A percentile compares a stretch with the other conserved stretches of the same genome.
These are phyloP conservation scores for Blastocystis sp. DNA, from an alignment of 352 stramenopile species.

Conservation along the genomic window DNA sequence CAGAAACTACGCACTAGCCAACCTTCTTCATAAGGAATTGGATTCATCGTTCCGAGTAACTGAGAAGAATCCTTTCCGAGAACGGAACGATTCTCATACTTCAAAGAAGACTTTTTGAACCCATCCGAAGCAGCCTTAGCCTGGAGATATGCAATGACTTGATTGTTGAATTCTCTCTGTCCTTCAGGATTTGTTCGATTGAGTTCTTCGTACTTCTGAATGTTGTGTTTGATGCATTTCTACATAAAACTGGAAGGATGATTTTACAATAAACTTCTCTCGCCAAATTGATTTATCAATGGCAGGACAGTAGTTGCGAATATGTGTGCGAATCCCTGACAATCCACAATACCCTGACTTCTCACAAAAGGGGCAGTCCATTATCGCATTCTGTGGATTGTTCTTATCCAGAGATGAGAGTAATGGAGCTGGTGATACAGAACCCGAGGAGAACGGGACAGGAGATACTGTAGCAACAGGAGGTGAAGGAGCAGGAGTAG, in stretches of 20 bases:
- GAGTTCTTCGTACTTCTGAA: slow-evolving; percentile 54
- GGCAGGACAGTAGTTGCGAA: slow-evolving; percentile 45
- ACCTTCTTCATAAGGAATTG: slow-evolving; percentile 43
- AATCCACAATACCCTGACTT: slow-evolving; percentile 46
- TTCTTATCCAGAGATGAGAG: background rate
- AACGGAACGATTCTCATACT: background rate
- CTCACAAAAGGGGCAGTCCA: slow-evolving; percentile 64
- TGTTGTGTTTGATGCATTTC: slow-evolving; percentile 52
- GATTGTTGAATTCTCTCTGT: slow-evolving; percentile 50
- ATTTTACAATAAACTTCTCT: slow-evolving; percentile 9
- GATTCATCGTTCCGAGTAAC: slow-evolving; percentile 3
- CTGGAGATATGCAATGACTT: slow-evolving; percentile 23
- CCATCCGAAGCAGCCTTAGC: background rate
- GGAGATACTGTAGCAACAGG: background rate
- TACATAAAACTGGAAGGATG: background rate
- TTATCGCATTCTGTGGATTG: slow-evolving; percentile 38
- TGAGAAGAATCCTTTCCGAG: background rate
- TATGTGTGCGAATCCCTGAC: slow-evolving; percentile 38
- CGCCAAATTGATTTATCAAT: slow-evolving; percentile 47
- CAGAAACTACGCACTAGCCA: background rate
- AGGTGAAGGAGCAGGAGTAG: background rate
- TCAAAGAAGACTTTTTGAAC: background rate
- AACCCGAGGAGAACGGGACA: background rate
- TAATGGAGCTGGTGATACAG: background rate
- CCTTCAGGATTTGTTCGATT: background rate